Percentiles rank a stretch among this genome's conserved stretches.
Conservation (phyloP, 768 basidiomycete genomes). For the Coprinopsis cinerea region DNA sequence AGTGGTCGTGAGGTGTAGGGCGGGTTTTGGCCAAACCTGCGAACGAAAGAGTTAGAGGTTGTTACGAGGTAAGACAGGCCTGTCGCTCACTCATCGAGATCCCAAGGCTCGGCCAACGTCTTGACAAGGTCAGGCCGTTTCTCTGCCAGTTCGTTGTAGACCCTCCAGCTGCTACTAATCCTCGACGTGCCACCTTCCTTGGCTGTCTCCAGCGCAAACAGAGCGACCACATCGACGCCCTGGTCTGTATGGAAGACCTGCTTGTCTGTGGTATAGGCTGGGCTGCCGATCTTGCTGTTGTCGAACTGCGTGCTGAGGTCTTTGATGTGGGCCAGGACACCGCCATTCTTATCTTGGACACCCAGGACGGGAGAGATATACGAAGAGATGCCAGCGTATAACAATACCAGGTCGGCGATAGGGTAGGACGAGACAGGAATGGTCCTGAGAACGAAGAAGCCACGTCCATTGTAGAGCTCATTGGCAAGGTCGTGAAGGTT, state of each 20-base stretch:
- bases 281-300: conserved; percentile 32
- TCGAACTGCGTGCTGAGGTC: conserved; percentile 30
- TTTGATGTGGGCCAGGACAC: conserved; percentile 41
- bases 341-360: conserved; percentile 22
- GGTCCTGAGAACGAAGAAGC: conserved; percentile 44
- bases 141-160: conserved; percentile 43
- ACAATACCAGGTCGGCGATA: conserved; percentile 32
- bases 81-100: conserved; percentile 30
- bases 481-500: conserved; percentile 29
- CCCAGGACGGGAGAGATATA: conserved; percentile 16
- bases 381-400: conserved; percentile 34
- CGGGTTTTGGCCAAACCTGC: conserved; percentile 33
- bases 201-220: conserved; percentile 36
- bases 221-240: conserved; percentile 38
- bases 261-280: conserved; percentile 44
- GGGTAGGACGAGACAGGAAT: conserved; percentile 39
- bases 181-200: conserved; percentile 40
- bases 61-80: background rate
- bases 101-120: conserved; percentile 37
- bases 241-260: conserved; percentile 46
- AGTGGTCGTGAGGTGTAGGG: conserved; percentile 32
- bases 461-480: conserved; percentile 39
- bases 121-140: conserved; percentile 40
- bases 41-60: background rate
- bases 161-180: conserved; percentile 38